Percentiles rank a stretch among this genome's conserved stretches.
phyloP scores from a whole-genome alignment of 108 stramenopile genomes.

The Pelagomonas calceolata region DNA sequence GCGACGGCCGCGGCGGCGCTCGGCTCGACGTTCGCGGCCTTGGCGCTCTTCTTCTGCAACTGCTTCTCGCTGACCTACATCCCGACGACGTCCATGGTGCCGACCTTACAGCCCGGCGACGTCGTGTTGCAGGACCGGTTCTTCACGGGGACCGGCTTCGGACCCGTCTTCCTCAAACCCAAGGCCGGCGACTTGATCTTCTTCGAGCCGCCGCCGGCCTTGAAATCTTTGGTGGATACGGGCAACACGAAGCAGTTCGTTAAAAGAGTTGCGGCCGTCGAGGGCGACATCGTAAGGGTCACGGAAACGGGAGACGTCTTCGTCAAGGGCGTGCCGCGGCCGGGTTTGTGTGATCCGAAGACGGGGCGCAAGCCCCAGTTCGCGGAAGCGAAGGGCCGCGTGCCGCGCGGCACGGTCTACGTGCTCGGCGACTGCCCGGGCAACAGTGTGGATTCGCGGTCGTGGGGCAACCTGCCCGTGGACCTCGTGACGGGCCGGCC shows the following conservation, averaged over 20 bases:
- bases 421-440: conserved; percentile 40
- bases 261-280: conserved; percentile 47
- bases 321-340: conserved; percentile 10
- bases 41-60: no score
- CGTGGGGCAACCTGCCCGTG: conserved; percentile 30
- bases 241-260: conserved; percentile 42
- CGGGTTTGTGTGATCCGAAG: neutral
- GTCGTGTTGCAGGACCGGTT: conserved; percentile 44
- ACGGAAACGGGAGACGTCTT: conserved; percentile 11
- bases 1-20: no score
- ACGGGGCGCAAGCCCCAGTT: conserved; percentile 19
- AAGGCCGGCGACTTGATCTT: conserved; percentile 37
- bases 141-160: conserved; percentile 5
- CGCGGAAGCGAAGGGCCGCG: conserved; percentile 31
- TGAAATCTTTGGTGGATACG: conserved; percentile 27
- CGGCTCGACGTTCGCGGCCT: no score
- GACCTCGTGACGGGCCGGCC: conserved; percentile 32
- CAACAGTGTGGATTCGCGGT: conserved; percentile 34
- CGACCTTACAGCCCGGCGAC: conserved; percentile 38
- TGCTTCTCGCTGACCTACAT: conserved; percentile 34
- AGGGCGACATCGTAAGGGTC: conserved; percentile 43
- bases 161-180: conserved; percentile 24
- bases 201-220: conserved; percentile 39
- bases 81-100: conserved; percentile 39
- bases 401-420: conserved; percentile 33